Evolutionary conservation across 768 basidiomycete species (phyloP), one percentile per base, ranked within the genome.

Genomic region (Calocybe gangraenosa): DNA sequence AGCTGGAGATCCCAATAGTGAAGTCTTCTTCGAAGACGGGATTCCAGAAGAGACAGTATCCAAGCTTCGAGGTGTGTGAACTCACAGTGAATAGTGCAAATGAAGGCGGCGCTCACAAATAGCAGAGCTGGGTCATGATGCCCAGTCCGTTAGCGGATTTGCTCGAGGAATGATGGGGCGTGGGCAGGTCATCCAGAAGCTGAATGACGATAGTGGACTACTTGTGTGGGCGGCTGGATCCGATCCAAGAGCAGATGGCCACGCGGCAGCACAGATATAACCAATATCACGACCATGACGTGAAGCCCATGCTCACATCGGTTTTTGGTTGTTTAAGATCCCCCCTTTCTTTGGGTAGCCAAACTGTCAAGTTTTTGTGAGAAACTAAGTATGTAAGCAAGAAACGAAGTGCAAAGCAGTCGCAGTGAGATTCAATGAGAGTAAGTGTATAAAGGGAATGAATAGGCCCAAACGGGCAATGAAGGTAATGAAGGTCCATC

Each of bases 181-280:
- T 2, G 91, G 92, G 4, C 91, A 97, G 68, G 69, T 97, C 45
- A 96, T 98, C 52, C 92, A 95, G 65, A 85, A 78, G 61, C 62
- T 89, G 15, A 67, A 74, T 6, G 77, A 84, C 59, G 66, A 65
- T 37, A 79, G 81, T 21, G 88, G 90, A 11, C 70, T 66, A 60
- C 68, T 75, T n/a, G 86, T 94, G 3, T 98, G 96, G 96, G 93
- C 89, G 1, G 95, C 90, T 18, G 95, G 94, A 5, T 92, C 87
- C 3, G 96, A 99, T 63, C 79, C 78, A 46, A 79, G 93, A 28
- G 87, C 78, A 14, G 93, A 95, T 62, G 93, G 93, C 11, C 87
- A 91, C 58, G 94, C 92, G 28, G 80, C 77, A 15, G 80, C 84
- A 14, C 91, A 96, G 59, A 91, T 94, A 42, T 93, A 63, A 48